Percentiles rank a stretch among this genome's conserved stretches.
phyloP scores from a whole-genome alignment of 2,329 filamentous ascomycete genomes.

The Falciphora oryzae region DNA sequence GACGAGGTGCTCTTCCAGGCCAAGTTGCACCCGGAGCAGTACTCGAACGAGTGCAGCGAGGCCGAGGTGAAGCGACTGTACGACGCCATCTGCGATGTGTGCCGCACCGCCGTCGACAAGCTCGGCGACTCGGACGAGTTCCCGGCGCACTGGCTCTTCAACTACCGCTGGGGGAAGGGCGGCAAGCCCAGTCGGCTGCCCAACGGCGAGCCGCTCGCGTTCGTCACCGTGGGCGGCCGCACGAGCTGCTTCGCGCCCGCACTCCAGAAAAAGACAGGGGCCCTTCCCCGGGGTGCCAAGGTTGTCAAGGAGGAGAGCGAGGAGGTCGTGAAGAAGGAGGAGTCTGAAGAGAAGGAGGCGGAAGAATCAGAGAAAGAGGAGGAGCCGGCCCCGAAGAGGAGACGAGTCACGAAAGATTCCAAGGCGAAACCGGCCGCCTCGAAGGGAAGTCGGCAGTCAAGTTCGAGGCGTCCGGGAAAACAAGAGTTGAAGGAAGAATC shows the following conservation, averaged over 20 bases:
- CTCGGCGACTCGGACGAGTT: slow-evolving; percentile 81
- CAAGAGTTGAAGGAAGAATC: neutral
- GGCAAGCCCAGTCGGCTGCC: slow-evolving; percentile 64
- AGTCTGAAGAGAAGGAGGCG: slow-evolving; percentile 22
- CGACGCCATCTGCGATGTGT: slow-evolving; percentile 70
- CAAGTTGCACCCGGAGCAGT: slow-evolving; percentile 85
- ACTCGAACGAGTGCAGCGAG: slow-evolving; percentile 73
- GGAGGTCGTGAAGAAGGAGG: slow-evolving; percentile 20
- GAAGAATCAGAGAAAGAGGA: slow-evolving; percentile 11
- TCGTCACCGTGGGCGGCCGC: slow-evolving; percentile 82
- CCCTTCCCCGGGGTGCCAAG: slow-evolving; percentile 23
- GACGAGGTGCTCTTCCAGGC: slow-evolving; percentile 93
- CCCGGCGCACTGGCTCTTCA: slow-evolving; percentile 82
- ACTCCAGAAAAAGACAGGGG: slow-evolving; percentile 72
- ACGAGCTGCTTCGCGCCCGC: slow-evolving; percentile 85
- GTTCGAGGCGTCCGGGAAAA: neutral
- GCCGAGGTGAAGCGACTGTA: slow-evolving; percentile 68
- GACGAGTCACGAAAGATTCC: neutral
- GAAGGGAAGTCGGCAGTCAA: neutral
- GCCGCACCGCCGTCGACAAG: slow-evolving; percentile 68
- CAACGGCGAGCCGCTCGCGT: slow-evolving; percentile 77
- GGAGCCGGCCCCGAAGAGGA: neutral
- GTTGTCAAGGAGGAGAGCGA: slow-evolving; percentile 38
- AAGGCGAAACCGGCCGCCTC: too few relatives aligned
- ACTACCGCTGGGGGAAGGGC: slow-evolving; percentile 83